Evolutionary conservation across 2,329 filamentous ascomycete species (phyloP).

Genomic region (Neonectria ditissima): DNA sequence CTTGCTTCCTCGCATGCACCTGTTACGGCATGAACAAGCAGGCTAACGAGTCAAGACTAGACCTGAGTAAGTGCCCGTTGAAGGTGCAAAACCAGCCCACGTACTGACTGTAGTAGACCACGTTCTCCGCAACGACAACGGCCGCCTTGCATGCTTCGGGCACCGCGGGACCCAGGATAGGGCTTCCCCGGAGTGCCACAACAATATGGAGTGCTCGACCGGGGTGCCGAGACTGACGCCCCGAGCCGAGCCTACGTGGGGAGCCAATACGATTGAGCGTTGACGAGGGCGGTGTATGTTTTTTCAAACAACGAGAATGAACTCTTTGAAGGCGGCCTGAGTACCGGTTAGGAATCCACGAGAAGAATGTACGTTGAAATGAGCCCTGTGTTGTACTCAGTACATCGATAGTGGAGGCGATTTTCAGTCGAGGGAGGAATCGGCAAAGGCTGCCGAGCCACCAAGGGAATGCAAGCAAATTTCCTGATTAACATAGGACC

Average conservation of each 20-base stretch:
- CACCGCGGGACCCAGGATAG: conserved; percentile 8
- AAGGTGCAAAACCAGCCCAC: neutral
- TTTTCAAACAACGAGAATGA: neutral
- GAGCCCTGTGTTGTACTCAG: neutral
- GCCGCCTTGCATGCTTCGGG: conserved; percentile 14
- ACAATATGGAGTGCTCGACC: conserved; percentile 12
- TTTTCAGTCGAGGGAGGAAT: neutral
- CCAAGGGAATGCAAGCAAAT: conserved; percentile 24
- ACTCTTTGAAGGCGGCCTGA: no score
- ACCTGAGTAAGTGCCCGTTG: conserved; percentile 2
- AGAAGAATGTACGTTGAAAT: neutral
- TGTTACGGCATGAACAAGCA: conserved; percentile 12
- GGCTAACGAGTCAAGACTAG: conserved; percentile 2
- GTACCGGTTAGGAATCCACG: neutral
- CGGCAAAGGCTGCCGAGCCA: conserved; percentile 22
- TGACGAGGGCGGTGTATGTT: neutral
- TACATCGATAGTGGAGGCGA: conserved; percentile 1
- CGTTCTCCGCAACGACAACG: conserved; percentile 18
- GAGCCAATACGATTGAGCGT: neutral
- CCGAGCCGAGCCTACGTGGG: neutral
- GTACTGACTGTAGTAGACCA: conserved; percentile 13
- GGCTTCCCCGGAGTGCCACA: conserved; percentile 19
- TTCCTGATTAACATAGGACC: neutral
- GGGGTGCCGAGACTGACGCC: conserved; percentile 7
- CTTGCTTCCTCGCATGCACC: conserved; percentile 18